Conservation (phyloP, 305 asterid species). For the Fraxinus dipetala region DNA sequence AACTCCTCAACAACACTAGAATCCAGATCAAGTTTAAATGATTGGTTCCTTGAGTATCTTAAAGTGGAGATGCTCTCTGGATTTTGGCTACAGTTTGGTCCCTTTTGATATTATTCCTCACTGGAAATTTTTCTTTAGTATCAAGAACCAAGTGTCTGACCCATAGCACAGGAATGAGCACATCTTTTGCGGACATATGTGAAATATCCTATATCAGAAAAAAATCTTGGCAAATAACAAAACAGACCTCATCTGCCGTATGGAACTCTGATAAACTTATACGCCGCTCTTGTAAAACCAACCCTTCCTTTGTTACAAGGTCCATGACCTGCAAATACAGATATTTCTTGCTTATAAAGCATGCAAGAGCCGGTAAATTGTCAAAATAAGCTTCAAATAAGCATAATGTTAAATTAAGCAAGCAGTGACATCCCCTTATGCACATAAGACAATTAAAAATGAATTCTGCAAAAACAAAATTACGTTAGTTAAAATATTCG, state of each 20-base stretch:
- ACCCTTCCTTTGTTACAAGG: constrained; percentile 52
- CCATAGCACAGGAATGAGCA: neutral
- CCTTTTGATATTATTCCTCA: neutral
- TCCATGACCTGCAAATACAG: constrained; percentile 61
- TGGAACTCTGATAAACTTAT: constrained; percentile 88
- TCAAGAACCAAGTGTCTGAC: neutral
- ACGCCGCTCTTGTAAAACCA: constrained; percentile 60
- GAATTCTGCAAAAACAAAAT: neutral
- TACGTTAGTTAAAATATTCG: neutral
- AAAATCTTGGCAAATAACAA: constrained; percentile 2
- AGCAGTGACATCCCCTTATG: neutral
- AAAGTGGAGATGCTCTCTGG: neutral
- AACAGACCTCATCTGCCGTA: constrained; percentile 80
- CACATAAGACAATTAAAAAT: neutral
- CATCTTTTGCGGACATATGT: neutral
- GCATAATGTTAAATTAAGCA: neutral
- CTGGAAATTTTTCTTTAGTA: neutral
- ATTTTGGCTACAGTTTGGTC: neutral
- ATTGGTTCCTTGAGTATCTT: neutral
- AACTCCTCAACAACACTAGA: neutral
- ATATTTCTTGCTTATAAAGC: neutral
- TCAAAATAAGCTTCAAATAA: neutral
- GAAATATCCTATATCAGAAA: neutral
- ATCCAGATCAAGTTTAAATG: neutral
- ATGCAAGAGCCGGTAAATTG: constrained; percentile 8